Conservation (phyloP, 768 basidiomycete species). For the Pulveroboletus sp. region DNA sequence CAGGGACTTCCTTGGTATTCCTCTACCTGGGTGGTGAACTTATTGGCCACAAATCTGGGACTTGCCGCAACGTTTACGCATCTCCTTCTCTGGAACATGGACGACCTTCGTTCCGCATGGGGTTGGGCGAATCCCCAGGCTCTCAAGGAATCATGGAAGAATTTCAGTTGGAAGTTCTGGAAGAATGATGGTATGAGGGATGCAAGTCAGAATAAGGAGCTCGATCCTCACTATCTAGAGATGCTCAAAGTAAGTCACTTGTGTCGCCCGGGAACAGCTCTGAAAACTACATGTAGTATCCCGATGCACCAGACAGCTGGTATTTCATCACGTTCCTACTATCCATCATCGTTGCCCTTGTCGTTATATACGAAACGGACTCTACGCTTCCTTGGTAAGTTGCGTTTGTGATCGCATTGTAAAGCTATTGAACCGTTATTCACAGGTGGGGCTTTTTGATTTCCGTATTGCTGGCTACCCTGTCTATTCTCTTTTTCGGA, state of each 20-base stretch:
- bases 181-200: slow-evolving; percentile 17
- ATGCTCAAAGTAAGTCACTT: slow-evolving; percentile 39
- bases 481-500: slow-evolving; percentile 55
- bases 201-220: slow-evolving; percentile 36
- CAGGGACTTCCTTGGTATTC: slow-evolving; percentile 35
- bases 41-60: slow-evolving; percentile 22
- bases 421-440: not conserved
- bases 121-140: slow-evolving; percentile 37
- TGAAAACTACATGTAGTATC: slow-evolving; percentile 26
- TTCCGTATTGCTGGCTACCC: slow-evolving; percentile 45
- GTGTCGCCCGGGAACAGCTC: not conserved
- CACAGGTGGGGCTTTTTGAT: slow-evolving; percentile 49
- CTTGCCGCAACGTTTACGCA: slow-evolving; percentile 51
- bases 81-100: slow-evolving; percentile 50
- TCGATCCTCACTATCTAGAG: slow-evolving; percentile 53
- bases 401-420: not conserved
- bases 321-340: slow-evolving; percentile 25
- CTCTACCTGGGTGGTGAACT: slow-evolving; percentile 20
- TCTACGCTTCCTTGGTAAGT: slow-evolving; percentile 52
- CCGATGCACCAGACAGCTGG: slow-evolving; percentile 35
- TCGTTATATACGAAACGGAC: slow-evolving; percentile 50
- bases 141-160: slow-evolving; percentile 24
- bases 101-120: slow-evolving; percentile 49
- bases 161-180: slow-evolving; percentile 39
- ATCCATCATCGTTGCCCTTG: slow-evolving; percentile 49